Base-by-base conservation (phyloP, 192 early-diverging fungal species). In the Coemansia sp. region DNA sequence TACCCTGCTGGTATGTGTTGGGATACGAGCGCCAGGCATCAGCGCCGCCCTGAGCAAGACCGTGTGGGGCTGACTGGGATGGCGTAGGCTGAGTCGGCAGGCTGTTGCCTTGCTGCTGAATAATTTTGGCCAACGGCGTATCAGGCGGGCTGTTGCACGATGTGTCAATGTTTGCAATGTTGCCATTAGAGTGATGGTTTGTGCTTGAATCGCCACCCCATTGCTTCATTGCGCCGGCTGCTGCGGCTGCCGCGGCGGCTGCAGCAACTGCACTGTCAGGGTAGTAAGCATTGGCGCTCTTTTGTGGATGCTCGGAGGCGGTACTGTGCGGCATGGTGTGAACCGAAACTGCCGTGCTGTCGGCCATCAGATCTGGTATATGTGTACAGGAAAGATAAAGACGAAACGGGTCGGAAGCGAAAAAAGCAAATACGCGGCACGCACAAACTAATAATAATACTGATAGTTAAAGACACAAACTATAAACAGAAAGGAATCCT, bases 91-190 rank as follows among this genome's bases (percentile, higher is more conserved):
- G 73, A 4, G 67, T 55, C 0, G 54, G 43, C 48, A 65, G 49
- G 3, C 39, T 45, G 15, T n/a, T 43, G 21, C 44, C 57, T 27
- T 69, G 73, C 59, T 76, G 67, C 57, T 77, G 73, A n/a, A 71
- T 62, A 11, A 69, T 66, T 62, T 76, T 76, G 44, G 42, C 73
- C 52, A 76, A 55, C 23, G 73, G 73, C 21, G 73, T 66, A 34
- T 78, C 68, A 5, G 40, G 65, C 10, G 74, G 68, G 53, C 74
- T 78, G 64, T 64, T 78, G 68, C 61, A 70, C 13, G 60, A 62
- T 0, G 74, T 71, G 27, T 63, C 64, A 7, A 64, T 46, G 43
- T 42, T 55, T 15, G 11, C 46, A 57, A 22, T 56, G 54, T 52
- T 34, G 9, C 30, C 49, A 33, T 44, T 53, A 25, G 50, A 25